These are phyloP conservation scores for Parasitella parasitica DNA, from an alignment of 371 early-diverging fungal species.

Conservation along the genomic window DNA sequence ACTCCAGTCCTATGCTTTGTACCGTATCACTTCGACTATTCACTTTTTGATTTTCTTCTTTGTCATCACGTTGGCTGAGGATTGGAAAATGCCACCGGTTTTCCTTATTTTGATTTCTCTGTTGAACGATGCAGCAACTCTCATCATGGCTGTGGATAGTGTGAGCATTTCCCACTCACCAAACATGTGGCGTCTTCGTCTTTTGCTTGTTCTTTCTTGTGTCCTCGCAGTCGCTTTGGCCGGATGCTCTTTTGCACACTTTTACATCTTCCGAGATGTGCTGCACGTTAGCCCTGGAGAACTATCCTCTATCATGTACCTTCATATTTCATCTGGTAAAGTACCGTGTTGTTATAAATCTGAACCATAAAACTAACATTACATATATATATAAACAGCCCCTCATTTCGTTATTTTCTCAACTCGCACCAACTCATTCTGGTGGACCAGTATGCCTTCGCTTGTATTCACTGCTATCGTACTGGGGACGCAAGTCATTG, in stretches of 20 bases:
- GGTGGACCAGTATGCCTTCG: constrained; percentile 87
- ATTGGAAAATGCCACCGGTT: constrained; percentile 81
- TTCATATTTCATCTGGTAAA: constrained; percentile 85
- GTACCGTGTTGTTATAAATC: too few species aligned
- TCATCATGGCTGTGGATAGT: constrained; percentile 91
- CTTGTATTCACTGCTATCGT: constrained; percentile 78
- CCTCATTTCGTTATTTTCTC: constrained; percentile 97
- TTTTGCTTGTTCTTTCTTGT: constrained; percentile 78
- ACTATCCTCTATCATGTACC: constrained; percentile 83
- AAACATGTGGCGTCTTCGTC: constrained; percentile 88
- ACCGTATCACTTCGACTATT: constrained; percentile 90
- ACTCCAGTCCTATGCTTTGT: constrained; percentile 86
- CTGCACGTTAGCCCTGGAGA: constrained; percentile 43
- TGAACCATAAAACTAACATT: not conserved
- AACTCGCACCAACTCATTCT: constrained; percentile 83
- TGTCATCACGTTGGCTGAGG: constrained; percentile 76
- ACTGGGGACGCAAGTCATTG: constrained; percentile 89
- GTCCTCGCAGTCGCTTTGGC: constrained; percentile 74
- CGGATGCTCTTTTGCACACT: constrained; percentile 79
- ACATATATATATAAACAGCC: constrained; percentile 52
- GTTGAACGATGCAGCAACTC: constrained; percentile 88
- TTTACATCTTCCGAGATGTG: constrained; percentile 70
- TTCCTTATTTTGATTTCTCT: constrained; percentile 86
- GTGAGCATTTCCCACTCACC: constrained; percentile 79
- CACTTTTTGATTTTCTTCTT: constrained; percentile 94